Conservation (phyloP, 2,329 filamentous ascomycete species). For the Chrysoporthe puriensis region DNA sequence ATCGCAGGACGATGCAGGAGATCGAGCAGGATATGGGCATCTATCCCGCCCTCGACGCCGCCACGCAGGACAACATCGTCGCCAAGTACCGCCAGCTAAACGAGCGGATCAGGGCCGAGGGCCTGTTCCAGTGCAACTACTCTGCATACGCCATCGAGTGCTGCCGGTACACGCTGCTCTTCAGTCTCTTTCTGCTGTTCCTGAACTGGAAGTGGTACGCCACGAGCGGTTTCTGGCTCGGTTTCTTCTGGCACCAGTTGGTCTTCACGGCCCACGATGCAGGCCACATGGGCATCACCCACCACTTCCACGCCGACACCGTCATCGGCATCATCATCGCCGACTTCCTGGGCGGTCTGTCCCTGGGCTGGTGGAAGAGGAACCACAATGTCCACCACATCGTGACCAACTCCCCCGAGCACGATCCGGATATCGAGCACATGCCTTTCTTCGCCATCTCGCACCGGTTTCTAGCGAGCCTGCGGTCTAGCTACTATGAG, state of each 20-base stretch:
- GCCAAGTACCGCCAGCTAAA: conserved; percentile 81
- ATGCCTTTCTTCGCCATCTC: conserved; percentile 88
- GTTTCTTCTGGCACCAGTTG: conserved; percentile 90
- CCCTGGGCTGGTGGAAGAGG: conserved; percentile 94
- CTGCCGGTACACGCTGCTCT: conserved; percentile 71
- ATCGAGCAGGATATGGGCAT: conserved; percentile 75
- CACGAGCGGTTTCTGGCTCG: conserved; percentile 74
- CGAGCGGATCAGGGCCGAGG: conserved; percentile 70
- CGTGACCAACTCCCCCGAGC: conserved; percentile 91
- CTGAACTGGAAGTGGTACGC: conserved; percentile 69
- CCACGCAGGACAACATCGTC: conserved; percentile 76
- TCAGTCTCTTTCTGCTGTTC: conserved; percentile 62
- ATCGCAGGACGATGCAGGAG: conserved; percentile 73
- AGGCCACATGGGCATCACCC: conserved; percentile 96
- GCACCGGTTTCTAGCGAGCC: conserved; percentile 73
- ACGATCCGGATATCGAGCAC: conserved; percentile 94
- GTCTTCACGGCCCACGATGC: conserved; percentile 95
- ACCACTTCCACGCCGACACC: conserved; percentile 81
- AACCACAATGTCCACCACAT: conserved; percentile 98
- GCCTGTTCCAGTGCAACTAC: conserved; percentile 86
- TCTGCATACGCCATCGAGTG: conserved; percentile 76
- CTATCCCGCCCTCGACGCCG: conserved; percentile 77
- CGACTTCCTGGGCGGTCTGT: conserved; percentile 86
- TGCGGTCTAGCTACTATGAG: conserved; percentile 84
- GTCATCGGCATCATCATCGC: conserved; percentile 89